Percentiles rank a stretch among this genome's conserved stretches.
Evolutionary conservation across 768 basidiomycete genomes (phyloP).

Genomic region (Mycena venus): DNA sequence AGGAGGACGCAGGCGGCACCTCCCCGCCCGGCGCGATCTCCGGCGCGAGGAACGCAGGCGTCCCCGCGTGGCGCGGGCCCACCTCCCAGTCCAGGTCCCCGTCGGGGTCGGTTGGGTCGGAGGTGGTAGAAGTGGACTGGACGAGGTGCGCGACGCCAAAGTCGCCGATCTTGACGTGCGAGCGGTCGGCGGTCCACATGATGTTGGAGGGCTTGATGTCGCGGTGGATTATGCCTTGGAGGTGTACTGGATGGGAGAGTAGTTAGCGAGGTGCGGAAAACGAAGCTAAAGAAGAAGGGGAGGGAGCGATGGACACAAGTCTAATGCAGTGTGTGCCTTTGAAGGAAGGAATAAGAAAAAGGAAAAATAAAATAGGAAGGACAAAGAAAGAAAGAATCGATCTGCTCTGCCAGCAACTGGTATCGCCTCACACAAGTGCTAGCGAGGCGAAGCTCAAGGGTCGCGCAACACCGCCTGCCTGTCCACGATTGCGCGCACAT

Average conservation of each 20-base stretch:
- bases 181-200: slow-evolving; percentile 88
- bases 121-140: slow-evolving; percentile 73
- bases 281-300: not conserved
- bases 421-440: too few species aligned
- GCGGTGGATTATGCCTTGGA: slow-evolving; percentile 98
- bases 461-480: too few species aligned
- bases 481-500: too few species aligned
- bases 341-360: too few species aligned
- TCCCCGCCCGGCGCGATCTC: slow-evolving; percentile 73
- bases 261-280: too few species aligned
- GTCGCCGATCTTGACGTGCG: slow-evolving; percentile 96
- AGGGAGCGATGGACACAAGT: too few species aligned
- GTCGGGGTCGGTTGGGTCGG: slow-evolving; percentile 74
- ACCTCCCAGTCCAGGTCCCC: slow-evolving; percentile 66
- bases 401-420: too few species aligned
- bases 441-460: too few species aligned
- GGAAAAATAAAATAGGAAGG: slow-evolving; percentile 22
- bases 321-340: too few species aligned
- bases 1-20: not conserved
- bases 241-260: slow-evolving; percentile 76
- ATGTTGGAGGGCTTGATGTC: slow-evolving; percentile 99
- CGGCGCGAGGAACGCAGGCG: slow-evolving; percentile 96
- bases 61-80: slow-evolving; percentile 88
- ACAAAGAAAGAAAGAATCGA: too few species aligned
- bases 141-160: slow-evolving; percentile 99